Base-by-base conservation (phyloP, 768 basidiomycete genomes). In the Lactifluus rugatus region DNA sequence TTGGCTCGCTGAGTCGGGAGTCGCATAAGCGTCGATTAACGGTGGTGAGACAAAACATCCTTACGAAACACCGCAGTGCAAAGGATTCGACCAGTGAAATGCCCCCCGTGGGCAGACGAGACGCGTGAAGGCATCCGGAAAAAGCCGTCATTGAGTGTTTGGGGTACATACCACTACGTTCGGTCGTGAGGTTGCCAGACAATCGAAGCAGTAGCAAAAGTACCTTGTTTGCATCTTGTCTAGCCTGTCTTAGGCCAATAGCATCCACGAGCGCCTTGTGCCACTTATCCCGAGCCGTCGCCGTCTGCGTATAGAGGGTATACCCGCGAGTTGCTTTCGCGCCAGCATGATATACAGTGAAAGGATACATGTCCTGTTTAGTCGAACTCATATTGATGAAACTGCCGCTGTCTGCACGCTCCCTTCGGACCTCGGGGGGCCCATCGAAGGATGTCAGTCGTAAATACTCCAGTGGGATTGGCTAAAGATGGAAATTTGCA, bases 401-500 rank as follows among this genome's bases (percentile, higher is more conserved):
- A 14, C 78, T 67, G 37, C 80, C 78, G 48, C 81, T 83, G 50
- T 86, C 83, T 16, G 73, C 64, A 45, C 77, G 78, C 61, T 85
- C 87, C 66, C 79, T 83, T 34, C 87, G 80, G 48, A 70, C 74
- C 62, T 89, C 90, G 5, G 81, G 72, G 6, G 79, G 73, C 1
- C 67, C 74, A 19, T 76, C 73, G 66, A 92, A 93, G 16, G 77
- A 71, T 28, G 79, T 88, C 8, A 91, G 75, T 17, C 81, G 81
- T n/a, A 93, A 78, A 62, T 84, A 91, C 37, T 86, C 84, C 2
- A 93, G 71, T 3, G 89, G 85, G 54, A 93, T 79, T 28, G 90
- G 90, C 90, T 92, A 61, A 5, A 49, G 2, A 32, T 19, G n/a
- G 42, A 36, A 36, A 37, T 17, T 54, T 60, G 48, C 58, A 63